Percentiles rank a stretch among this genome's conserved stretches.
Evolutionary conservation across 2,329 filamentous ascomycete genomes (phyloP).

Genomic region (Phoma sp.): DNA sequence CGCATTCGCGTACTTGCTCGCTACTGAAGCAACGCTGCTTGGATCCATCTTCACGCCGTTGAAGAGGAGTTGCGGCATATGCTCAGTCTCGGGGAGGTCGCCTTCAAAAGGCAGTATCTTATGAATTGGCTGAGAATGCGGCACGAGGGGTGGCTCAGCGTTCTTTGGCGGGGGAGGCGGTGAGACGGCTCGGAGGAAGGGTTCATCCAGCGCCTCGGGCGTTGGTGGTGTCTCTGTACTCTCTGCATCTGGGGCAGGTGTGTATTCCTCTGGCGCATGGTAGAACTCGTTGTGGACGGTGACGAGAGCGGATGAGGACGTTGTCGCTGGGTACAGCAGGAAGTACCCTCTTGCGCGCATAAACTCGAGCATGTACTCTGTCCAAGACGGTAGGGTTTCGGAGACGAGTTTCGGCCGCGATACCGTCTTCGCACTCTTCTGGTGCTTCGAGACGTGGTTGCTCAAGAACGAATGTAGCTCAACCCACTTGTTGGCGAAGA

Average conservation of each 20-base stretch:
- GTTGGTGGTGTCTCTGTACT: constrained; percentile 1
- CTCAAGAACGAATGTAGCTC: constrained; percentile 84
- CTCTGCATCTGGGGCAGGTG: constrained; percentile 13
- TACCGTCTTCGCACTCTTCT: constrained; percentile 30
- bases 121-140: constrained; percentile 56
- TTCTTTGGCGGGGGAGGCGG: constrained; percentile 20
- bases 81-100: constrained; percentile 56
- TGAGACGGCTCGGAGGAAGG: constrained; percentile 53
- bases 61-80: constrained; percentile 69
- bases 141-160: constrained; percentile 57
- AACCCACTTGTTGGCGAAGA: constrained; percentile 85
- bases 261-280: constrained; percentile 72
- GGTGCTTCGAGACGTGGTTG: constrained; percentile 59
- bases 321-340: constrained; percentile 75
- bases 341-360: constrained; percentile 79
- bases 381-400: constrained; percentile 75
- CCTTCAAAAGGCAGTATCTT: constrained; percentile 57
- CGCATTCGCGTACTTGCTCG: constrained; percentile 60
- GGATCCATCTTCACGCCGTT: constrained; percentile 61
- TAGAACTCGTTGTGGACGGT: constrained; percentile 80
- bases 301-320: constrained; percentile 63
- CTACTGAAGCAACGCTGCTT: constrained; percentile 53
- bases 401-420: constrained; percentile 59
- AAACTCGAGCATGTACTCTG: constrained; percentile 79
- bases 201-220: constrained; percentile 31